Percentiles rank a stretch among this genome's conserved stretches.
Evolutionary conservation across 306 rosid species (phyloP).

Genomic region (Fragaria vesca): DNA sequence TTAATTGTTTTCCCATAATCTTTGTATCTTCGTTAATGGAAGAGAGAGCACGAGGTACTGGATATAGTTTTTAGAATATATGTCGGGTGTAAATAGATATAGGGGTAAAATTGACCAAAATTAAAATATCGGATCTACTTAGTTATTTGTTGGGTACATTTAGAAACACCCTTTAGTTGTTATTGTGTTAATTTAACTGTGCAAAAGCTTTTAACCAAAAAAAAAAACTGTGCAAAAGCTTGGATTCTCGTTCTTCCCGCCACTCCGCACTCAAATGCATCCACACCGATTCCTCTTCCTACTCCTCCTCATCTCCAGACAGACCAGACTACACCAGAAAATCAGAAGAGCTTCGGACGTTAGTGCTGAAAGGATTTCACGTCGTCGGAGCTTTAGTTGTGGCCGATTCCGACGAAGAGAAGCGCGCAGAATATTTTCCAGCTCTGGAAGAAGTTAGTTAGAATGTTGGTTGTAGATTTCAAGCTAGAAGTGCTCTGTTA

Average conservation of each 20-base stretch:
- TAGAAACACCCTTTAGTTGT: too few species aligned
- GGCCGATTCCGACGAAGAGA: constrained; percentile 34
- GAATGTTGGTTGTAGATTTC: constrained; percentile 49
- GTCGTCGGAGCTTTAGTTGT: constrained; percentile 59
- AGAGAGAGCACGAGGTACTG: too few species aligned
- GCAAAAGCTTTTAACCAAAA: too few species aligned
- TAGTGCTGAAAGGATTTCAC: constrained; percentile 64
- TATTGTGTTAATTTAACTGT: too few species aligned
- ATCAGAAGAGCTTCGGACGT: constrained; percentile 70
- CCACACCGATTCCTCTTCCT: constrained; percentile 41
- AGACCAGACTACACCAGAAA: constrained; percentile 42
- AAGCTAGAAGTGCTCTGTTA: constrained; percentile 83
- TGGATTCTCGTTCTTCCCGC: constrained; percentile 56
- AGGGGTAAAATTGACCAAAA: too few species aligned
- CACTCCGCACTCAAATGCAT: constrained; percentile 67
- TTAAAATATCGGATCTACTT: too few species aligned
- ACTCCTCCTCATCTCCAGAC: constrained; percentile 33
- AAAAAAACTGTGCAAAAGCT: too few species aligned
- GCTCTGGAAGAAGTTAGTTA: constrained; percentile 57
- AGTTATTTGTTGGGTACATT: too few species aligned
- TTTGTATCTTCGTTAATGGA: too few species aligned
- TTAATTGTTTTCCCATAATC: too few species aligned
- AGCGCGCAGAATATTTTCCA: constrained; percentile 46
- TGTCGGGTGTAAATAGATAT: too few species aligned
- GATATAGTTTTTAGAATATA: too few species aligned